Conservation (phyloP, 169 alveolate species). For the Cryptosporidium ubiquitum region DNA sequence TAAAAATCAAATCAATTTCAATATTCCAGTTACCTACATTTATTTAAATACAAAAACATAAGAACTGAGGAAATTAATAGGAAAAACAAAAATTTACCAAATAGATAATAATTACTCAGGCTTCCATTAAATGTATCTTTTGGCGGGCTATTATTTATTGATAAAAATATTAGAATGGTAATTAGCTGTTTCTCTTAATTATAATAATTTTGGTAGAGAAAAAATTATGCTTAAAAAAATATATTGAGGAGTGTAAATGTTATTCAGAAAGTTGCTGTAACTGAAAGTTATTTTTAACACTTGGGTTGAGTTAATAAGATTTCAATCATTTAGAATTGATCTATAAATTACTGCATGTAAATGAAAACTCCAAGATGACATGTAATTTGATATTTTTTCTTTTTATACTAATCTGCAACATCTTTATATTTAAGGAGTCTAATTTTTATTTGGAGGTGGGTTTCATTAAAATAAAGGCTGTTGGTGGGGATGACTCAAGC, state of each 20-base stretch:
- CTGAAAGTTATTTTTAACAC: neutral
- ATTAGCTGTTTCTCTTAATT: neutral
- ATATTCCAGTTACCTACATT: too few relatives aligned
- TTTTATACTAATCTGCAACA: neutral
- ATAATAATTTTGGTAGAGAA: neutral
- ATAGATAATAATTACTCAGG: neutral
- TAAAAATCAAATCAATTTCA: too few relatives aligned
- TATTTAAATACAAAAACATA: too few relatives aligned
- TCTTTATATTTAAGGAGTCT: neutral
- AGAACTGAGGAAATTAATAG: too few relatives aligned
- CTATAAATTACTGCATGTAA: neutral
- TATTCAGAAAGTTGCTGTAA: neutral
- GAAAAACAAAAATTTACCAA: too few relatives aligned
- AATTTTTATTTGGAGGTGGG: neutral
- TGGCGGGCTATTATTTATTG: neutral
- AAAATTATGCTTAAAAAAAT: neutral
- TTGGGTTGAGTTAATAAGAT: neutral
- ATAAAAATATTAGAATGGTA: too few relatives aligned
- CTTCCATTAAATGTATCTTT: neutral
- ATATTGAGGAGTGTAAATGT: neutral
- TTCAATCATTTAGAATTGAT: neutral
- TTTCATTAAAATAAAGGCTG: neutral
- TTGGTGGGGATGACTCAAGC: neutral
- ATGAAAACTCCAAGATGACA: neutral
- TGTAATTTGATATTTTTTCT: neutral